Percentiles rank a stretch among this genome's conserved stretches.
These are phyloP conservation scores for Neophaeococcomyces mojaviensis DNA, from an alignment of 2,329 filamentous ascomycete genomes.

Conservation along the genomic window DNA sequence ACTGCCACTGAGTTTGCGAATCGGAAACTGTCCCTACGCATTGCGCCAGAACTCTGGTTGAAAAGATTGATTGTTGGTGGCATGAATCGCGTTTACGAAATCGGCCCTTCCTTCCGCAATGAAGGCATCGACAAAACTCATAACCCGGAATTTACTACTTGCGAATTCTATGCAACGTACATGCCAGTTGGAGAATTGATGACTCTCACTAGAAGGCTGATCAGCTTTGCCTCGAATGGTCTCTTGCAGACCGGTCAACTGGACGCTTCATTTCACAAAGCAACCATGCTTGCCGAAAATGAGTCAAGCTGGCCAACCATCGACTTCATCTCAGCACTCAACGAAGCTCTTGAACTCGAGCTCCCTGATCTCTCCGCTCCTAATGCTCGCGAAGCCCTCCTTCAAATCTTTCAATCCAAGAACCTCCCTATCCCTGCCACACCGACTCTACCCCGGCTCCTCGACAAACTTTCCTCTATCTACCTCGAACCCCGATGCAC, in stretches of 20 bases:
- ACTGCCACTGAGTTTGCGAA: constrained; percentile 66
- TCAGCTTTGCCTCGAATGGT: constrained; percentile 36
- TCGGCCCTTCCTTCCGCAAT: constrained; percentile 86
- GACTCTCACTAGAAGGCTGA: constrained; percentile 62
- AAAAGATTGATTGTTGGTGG: constrained; percentile 87
- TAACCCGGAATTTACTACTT: constrained; percentile 95
- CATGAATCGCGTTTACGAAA: constrained; percentile 83
- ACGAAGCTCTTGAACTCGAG: constrained; percentile 56
- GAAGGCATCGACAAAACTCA: constrained; percentile 83
- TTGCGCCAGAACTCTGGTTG: constrained; percentile 91
- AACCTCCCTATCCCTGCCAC: constrained; percentile 43
- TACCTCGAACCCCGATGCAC: constrained; percentile 73
- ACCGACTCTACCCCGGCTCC: constrained; percentile 58
- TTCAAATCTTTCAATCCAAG: constrained; percentile 46
- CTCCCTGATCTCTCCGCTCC: constrained; percentile 55
- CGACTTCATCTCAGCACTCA: constrained; percentile 75
- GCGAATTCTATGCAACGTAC: constrained; percentile 91
- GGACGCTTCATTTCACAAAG: too few species aligned
- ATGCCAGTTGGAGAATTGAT: constrained; percentile 65
- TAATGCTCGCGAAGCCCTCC: constrained; percentile 53
- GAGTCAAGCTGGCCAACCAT: constrained; percentile 38
- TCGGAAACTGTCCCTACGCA: constrained; percentile 66
- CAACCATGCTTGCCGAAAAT: not conserved
- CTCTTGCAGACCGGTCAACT: too few species aligned
- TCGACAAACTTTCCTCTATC: constrained; percentile 68